Evolutionary conservation across 2,329 filamentous ascomycete species (phyloP), one percentile per base, ranked within the genome.

Genomic region (Emmonsiellopsis sp.): DNA sequence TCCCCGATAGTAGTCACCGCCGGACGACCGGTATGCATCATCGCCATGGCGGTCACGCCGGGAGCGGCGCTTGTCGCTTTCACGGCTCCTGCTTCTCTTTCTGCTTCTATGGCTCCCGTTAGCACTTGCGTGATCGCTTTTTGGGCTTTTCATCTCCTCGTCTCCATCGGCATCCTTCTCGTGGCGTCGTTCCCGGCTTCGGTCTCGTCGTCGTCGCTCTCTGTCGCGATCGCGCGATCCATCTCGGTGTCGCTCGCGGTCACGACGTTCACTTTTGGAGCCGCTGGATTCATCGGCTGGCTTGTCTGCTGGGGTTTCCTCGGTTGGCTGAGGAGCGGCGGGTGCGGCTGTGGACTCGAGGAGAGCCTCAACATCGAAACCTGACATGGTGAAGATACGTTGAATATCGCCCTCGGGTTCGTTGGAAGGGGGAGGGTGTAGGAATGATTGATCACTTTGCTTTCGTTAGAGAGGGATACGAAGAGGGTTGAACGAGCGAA

Each of bases 361-460:
- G 60, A 96, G 81, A 61, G 89, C 89, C 78, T 96, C 91, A 63
- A 96, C 89, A 67, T 95, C 89, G 62, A 85, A 76, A 70, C 79
- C 79, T 68, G 83, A 83, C 83, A 86, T 86, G 62, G 62, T 75
- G 71, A 63, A 51, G 50, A 58, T 57, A 59, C 58, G 60, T 55
- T 57, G 57, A 58, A 57, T 57, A 57, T 58, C 61, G 62, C 60
- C 61, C 60, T 62, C 63, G 58, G 56, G 58, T 56, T 56, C 55
- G 59, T 62, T 59, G 54, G 59, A 61, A 59, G 55, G 58, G 54
- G 59, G 57, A 57, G 63, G 58, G 60, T 54, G 58, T 49, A 63
- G 63, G 56, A 62, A 62, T 61, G 63, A 55, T 63, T 61, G 61
- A 59, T 72, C 69, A 72, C 69, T 72, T 70, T 58, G 51, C 37